Evolutionary conservation across 2,329 filamentous ascomycete genomes (phyloP).

Genomic region (Fusarium sp.): DNA sequence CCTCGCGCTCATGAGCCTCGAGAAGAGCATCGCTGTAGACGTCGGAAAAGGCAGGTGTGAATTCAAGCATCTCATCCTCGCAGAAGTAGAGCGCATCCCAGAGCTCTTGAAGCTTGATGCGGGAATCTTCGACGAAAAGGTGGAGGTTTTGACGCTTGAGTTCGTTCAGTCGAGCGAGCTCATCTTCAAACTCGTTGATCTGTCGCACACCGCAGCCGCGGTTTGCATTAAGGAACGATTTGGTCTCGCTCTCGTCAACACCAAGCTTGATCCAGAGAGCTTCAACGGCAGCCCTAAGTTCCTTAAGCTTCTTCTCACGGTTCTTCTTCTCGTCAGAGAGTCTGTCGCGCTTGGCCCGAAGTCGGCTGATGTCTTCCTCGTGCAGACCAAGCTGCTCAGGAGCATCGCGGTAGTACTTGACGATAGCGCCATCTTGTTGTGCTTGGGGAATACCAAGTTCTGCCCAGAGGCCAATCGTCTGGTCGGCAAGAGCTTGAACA

Average conservation of each 20-base stretch:
- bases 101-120: conserved; percentile 89
- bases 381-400: conserved; percentile 95
- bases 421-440: conserved; percentile 87
- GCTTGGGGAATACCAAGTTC: conserved; percentile 94
- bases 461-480: conserved; percentile 94
- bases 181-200: conserved; percentile 96
- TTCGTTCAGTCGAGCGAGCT: conserved; percentile 86
- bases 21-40: conserved; percentile 96
- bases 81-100: conserved; percentile 96
- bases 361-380: conserved; percentile 80
- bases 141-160: conserved; percentile 95
- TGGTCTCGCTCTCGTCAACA: conserved; percentile 84
- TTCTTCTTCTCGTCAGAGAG: conserved; percentile 88
- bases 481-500: conserved; percentile 80
- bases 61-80: conserved; percentile 98
- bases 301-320: conserved; percentile 80
- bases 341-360: conserved; percentile 81
- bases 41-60: conserved; percentile 95
- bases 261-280: conserved; percentile 89
- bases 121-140: conserved; percentile 93
- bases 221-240: conserved; percentile 86
- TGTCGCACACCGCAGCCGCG: conserved; percentile 90
- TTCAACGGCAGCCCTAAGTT: conserved; percentile 83
- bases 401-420: conserved; percentile 88
- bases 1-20: conserved; percentile 93